Evolutionary conservation across 164 flowering plant species (phyloP).

Genomic region (Vitis riparia): DNA sequence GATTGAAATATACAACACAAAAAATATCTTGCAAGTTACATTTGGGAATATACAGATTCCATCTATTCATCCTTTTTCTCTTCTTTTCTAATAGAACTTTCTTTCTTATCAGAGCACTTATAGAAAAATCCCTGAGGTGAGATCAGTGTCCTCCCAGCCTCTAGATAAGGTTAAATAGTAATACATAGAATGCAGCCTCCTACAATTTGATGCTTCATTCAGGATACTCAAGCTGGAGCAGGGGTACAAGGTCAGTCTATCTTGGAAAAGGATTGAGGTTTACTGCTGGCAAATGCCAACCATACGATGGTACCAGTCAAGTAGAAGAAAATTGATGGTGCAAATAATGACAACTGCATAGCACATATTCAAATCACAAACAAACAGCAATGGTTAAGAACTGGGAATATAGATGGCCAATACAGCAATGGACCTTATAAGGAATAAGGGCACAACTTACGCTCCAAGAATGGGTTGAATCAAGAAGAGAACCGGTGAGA

Average conservation of each 20-base stretch:
- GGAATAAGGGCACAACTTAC: slow-evolving; percentile 44
- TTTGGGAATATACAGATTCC: slow-evolving; percentile 3
- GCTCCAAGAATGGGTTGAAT: slow-evolving; percentile 96
- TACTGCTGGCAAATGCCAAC: slow-evolving; percentile 89
- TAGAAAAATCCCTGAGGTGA: neutral
- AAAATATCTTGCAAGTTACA: neutral
- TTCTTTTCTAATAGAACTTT: too few relatives aligned
- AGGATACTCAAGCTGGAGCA: neutral
- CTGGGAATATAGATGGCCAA: neutral
- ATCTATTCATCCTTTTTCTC: neutral
- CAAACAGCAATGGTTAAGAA: neutral
- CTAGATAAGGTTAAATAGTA: neutral
- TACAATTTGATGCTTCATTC: slow-evolving; percentile 5
- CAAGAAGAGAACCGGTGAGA: slow-evolving; percentile 90
- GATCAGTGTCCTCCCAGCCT: neutral
- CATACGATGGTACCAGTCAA: slow-evolving; percentile 86
- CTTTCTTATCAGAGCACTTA: neutral
- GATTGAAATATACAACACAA: slow-evolving; percentile 6
- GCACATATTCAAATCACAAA: slow-evolving; percentile 1
- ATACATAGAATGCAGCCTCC: neutral
- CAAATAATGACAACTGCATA: slow-evolving; percentile 76
- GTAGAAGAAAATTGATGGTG: slow-evolving; percentile 98
- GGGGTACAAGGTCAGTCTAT: slow-evolving; percentile 28
- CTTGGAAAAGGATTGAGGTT: slow-evolving; percentile 77
- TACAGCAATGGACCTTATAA: neutral